Percentiles rank a stretch among this genome's conserved stretches.
Evolutionary conservation across 2,329 filamentous ascomycete species (phyloP).

Genomic region (Parastagonospora avenae): DNA sequence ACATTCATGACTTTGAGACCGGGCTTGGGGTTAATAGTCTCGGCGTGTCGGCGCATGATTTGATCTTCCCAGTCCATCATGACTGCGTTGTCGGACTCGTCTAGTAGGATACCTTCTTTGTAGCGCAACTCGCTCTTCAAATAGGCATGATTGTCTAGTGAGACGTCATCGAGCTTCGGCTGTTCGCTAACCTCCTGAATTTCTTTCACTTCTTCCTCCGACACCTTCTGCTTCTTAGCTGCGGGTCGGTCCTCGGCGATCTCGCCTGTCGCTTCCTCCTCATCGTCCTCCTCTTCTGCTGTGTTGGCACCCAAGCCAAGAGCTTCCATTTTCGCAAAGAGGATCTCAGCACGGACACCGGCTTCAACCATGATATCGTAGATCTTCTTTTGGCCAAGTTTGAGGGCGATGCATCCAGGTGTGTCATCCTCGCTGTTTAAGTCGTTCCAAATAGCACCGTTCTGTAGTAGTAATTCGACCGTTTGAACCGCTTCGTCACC

Average conservation of each 20-base stretch:
- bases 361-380: slow-evolving; percentile 46
- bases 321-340: slow-evolving; percentile 42
- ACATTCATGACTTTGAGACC: slow-evolving; percentile 80
- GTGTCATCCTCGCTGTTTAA: slow-evolving; percentile 46
- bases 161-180: slow-evolving; percentile 40
- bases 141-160: slow-evolving; percentile 49
- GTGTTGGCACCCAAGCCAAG: slow-evolving; percentile 33
- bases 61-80: slow-evolving; percentile 94
- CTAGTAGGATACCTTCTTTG: slow-evolving; percentile 61
- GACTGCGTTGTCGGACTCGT: slow-evolving; percentile 78
- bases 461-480: slow-evolving; percentile 39
- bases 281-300: slow-evolving; percentile 28
- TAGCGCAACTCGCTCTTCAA: slow-evolving; percentile 41
- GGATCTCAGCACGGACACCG: slow-evolving; percentile 42
- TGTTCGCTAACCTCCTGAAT: slow-evolving; percentile 30
- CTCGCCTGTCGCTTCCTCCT: slow-evolving; percentile 25
- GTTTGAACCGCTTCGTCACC: slow-evolving; percentile 36
- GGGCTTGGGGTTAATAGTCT: slow-evolving; percentile 63
- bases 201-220: slow-evolving; percentile 31
- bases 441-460: slow-evolving; percentile 48
- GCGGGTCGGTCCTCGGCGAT: slow-evolving; percentile 32
- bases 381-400: slow-evolving; percentile 39
- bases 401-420: slow-evolving; percentile 44
- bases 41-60: slow-evolving; percentile 81
- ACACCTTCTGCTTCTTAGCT: slow-evolving; percentile 42